Evolutionary conservation across 2,329 filamentous ascomycete species (phyloP).

Genomic region (Myotisia sp.): DNA sequence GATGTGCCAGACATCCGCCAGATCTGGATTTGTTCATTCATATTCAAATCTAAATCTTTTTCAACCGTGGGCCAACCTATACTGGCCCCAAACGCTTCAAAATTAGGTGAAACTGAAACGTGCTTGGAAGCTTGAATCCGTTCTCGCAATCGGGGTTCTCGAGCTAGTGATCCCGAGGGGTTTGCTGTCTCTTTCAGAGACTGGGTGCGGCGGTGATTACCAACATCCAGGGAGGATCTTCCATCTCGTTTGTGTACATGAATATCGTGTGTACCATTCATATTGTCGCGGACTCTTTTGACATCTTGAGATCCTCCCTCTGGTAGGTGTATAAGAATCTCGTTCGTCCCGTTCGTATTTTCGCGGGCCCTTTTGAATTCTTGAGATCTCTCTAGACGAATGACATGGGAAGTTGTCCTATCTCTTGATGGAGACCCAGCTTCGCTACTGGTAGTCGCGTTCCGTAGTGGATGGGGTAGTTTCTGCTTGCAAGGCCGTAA

Average conservation of each 20-base stretch:
- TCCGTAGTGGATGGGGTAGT: constrained; percentile 11
- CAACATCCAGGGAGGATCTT: too few relatives aligned
- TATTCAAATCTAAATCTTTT: constrained; percentile 15
- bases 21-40: constrained; percentile 16
- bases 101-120: constrained; percentile 18
- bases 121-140: not conserved
- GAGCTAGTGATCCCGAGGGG: too few relatives aligned
- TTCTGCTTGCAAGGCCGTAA: constrained; percentile 13
- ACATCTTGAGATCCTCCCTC: too few relatives aligned
- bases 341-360: too few relatives aligned
- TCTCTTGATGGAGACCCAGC: not conserved
- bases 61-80: constrained; percentile 36
- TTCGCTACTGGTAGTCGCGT: not conserved
- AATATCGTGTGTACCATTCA: not conserved
- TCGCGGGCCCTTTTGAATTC: too few relatives aligned
- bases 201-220: not conserved
- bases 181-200: not conserved
- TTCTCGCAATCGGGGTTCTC: not conserved
- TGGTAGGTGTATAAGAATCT: too few relatives aligned
- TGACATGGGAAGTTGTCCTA: too few relatives aligned
- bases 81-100: constrained; percentile 36
- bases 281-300: too few relatives aligned
- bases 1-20: constrained; percentile 38
- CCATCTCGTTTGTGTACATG: constrained; percentile 1
- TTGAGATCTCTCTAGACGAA: too few relatives aligned